Base-by-base conservation (phyloP, 2,329 filamentous ascomycete genomes). In the Cercospora beticola region DNA sequence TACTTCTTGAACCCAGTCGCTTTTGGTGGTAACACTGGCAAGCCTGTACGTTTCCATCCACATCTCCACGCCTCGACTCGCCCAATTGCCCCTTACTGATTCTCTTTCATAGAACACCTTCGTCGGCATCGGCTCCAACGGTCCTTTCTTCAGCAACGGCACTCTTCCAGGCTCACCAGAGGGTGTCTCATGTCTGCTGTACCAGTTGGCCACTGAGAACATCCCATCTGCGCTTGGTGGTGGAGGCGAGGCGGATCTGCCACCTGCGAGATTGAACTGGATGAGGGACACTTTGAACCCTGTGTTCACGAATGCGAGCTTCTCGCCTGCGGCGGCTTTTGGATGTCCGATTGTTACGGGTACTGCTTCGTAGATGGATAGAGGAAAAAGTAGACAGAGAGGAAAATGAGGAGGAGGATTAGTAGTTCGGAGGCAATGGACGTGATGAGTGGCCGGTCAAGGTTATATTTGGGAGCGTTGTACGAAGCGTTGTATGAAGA, bases 1-100 rank as follows among this genome's bases (percentile, higher is more conserved):
- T 83, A 83, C 67, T 66, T 78, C 43, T 71, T 78, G 65, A 76
- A 81, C 65, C 82, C 82, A 5, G 81, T 83, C 28, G 74, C 79
- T 0, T 82, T 83, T 52, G 81, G 81, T 40, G 81, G 80, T n/a
- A 80, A 80, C 40, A 78, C 78, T 6, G 80, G 78, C 36, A 77
- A 74, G 21, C 82, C 83, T 66, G 64, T 66, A 66, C 49, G 64
- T 66, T 26, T 14, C 18, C 33, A 10, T 8, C 40, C 9, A 46
- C 16, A 5, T 31, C 26, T 4, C 43, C 40, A 4, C n/a, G n/a
- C n/a, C n/a, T n/a, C n/a, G n/a, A n/a, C n/a, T n/a, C n/a, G n/a
- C n/a, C n/a, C n/a, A n/a, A n/a, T n/a, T n/a, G n/a, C n/a, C n/a
- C n/a, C n/a, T n/a, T 30, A 18, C 63, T 59, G 14, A 49, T 23